Conservation (phyloP, 306 rosid genomes). For the Cyclanthera cordifolia region DNA sequence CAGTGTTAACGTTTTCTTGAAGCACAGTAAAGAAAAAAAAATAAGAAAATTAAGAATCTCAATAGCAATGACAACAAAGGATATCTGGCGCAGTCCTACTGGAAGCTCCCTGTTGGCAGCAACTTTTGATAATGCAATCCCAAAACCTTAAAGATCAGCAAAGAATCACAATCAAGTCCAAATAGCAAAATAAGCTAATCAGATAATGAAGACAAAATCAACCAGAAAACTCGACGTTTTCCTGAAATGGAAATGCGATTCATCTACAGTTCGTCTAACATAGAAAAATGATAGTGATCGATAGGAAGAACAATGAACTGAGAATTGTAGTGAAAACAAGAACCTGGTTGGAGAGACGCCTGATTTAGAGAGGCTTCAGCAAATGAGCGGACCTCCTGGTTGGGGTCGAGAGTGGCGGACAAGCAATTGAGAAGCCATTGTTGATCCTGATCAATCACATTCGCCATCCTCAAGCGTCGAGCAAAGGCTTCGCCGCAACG, state of each 20-base stretch:
- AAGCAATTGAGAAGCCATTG: slow-evolving; percentile 82
- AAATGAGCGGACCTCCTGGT: slow-evolving; percentile 68
- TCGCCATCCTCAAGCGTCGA: slow-evolving; percentile 33
- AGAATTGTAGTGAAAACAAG: background rate
- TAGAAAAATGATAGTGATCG: background rate
- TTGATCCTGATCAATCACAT: slow-evolving; percentile 65
- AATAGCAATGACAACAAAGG: slow-evolving; percentile 32
- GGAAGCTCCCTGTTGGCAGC: slow-evolving; percentile 66
- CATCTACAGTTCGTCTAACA: background rate
- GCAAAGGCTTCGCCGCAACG: background rate
- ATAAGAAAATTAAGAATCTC: slow-evolving; percentile 11
- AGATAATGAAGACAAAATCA: slow-evolving; percentile 6
- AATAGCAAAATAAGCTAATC: background rate
- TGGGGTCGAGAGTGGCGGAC: slow-evolving; percentile 86
- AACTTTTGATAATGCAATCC: slow-evolving; percentile 75
- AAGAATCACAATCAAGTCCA: slow-evolving; percentile 13
- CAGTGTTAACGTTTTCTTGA: background rate
- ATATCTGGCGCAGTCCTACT: slow-evolving; percentile 84
- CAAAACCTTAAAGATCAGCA: slow-evolving; percentile 57
- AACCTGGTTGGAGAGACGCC: slow-evolving; percentile 86
- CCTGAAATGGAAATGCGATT: background rate
- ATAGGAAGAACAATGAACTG: background rate
- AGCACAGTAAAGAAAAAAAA: background rate
- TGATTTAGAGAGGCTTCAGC: slow-evolving; percentile 92
- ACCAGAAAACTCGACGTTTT: background rate